phyloP scores from a whole-genome alignment of 106 monocot genomes.

The Iris macrosiphon region DNA sequence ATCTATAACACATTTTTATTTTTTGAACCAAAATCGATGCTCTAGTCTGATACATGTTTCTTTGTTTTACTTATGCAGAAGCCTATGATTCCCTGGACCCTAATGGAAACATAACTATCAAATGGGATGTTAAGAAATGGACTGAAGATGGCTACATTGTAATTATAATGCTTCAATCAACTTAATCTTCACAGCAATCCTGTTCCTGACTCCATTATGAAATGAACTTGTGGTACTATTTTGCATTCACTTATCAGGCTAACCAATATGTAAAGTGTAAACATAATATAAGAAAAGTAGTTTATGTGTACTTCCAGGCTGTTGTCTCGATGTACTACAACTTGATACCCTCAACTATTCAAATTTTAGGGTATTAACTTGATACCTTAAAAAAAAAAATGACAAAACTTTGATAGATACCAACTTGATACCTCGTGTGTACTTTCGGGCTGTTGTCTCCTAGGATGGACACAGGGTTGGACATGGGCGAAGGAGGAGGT shows the following conservation, averaged over 20 bases:
- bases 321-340: constrained; percentile 67
- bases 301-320: constrained; percentile 24
- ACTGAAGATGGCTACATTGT: constrained; percentile 91
- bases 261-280: too few relatives aligned
- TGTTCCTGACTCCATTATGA: too few relatives aligned
- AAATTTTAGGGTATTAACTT: too few relatives aligned
- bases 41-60: background rate
- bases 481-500: constrained; percentile 75
- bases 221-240: too few relatives aligned
- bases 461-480: constrained; percentile 78
- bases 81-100: constrained; percentile 90
- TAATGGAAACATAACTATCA: constrained; percentile 89
- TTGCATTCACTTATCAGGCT: too few relatives aligned
- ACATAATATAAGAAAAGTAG: background rate
- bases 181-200: too few relatives aligned
- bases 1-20: too few relatives aligned
- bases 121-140: constrained; percentile 88
- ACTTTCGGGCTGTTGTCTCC: constrained; percentile 58
- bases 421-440: background rate
- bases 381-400: too few relatives aligned
- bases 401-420: too few relatives aligned
- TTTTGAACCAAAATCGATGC: too few relatives aligned
- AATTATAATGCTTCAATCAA: constrained; percentile 27
- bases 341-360: constrained; percentile 73
- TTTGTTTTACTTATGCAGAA: constrained; percentile 32